Evolutionary conservation across 2,329 filamentous ascomycete species (phyloP), one percentile per base, ranked within the genome.

Genomic region (Penicillium vulpinum): DNA sequence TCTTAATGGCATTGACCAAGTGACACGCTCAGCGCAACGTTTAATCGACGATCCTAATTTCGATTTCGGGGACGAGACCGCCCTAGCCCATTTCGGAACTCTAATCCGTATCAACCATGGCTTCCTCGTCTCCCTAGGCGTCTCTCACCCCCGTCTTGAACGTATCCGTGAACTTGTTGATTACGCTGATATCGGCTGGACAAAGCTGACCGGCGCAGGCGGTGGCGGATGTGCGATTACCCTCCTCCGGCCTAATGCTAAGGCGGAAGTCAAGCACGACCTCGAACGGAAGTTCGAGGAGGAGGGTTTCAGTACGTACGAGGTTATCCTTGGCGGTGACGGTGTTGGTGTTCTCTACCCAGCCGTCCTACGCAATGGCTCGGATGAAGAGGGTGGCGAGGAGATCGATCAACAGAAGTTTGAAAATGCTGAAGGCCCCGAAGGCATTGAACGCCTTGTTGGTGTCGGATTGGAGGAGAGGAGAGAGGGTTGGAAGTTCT

Each of bases 211-310:
- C 0, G 94, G 94, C 33, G 94, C 94, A 1, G 94, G 94, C 22
- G 95, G 94, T 13, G 95, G 94, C 55, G 94, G 94, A 3, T 97
- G 95, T 75, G 93, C 92, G 3, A 97, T 99, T 65, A 95, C 93
- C 0, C 80, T 99, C 4, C 80, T 99, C 47, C 89, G 88, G 62
- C 89, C 90, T 0, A 85, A 84, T 29, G 79, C 83, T 1, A 71
- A 84, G 7, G 67, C 72, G 16, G 78, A 84, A 59, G 83, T 83
- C 66, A 75, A 95, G 28, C 75, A 79, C 24, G 77, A 81, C 10
- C 78, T 97, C 16, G 85, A 93, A 63, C 70, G 79, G 38, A 84
- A 86, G 59, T 83, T 93, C 2, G 78, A 83, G 4, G 75, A 80
- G 0, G 89, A 92, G 67, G 90, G 90, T 1, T 99, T 94, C 72